Percentiles rank a stretch among this genome's conserved stretches.
These are phyloP conservation scores for Neonectria faginata DNA, from an alignment of 2,329 filamentous ascomycete genomes.

Conservation along the genomic window DNA sequence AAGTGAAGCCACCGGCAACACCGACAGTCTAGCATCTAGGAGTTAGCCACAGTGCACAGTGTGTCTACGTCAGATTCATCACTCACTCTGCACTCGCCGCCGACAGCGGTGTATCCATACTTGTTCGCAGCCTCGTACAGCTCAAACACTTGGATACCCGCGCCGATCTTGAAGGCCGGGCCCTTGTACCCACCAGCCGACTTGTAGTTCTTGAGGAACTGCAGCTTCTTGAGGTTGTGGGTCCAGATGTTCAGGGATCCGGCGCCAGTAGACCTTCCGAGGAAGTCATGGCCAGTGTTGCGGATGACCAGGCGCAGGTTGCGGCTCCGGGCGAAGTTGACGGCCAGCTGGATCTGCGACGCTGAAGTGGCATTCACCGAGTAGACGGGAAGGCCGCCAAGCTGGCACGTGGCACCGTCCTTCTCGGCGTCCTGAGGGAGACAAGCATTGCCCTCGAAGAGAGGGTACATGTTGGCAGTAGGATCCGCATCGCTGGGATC, in stretches of 20 bases:
- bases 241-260: constrained; percentile 69
- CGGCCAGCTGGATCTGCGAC: constrained; percentile 57
- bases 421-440: constrained; percentile 44
- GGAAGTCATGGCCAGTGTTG: constrained; percentile 62
- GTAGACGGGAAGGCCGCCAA: constrained; percentile 57
- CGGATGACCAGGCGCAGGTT: constrained; percentile 60
- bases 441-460: constrained; percentile 54
- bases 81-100: constrained; percentile 60
- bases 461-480: constrained; percentile 49
- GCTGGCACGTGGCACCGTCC: constrained; percentile 46
- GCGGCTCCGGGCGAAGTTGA: constrained; percentile 58
- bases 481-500: constrained; percentile 34
- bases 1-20: constrained; percentile 45
- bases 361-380: constrained; percentile 55
- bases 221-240: constrained; percentile 61
- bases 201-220: constrained; percentile 42
- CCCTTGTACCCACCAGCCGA: constrained; percentile 51
- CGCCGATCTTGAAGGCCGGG: constrained; percentile 65
- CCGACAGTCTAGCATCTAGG: constrained; percentile 40
- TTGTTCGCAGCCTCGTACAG: constrained; percentile 62
- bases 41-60: constrained; percentile 1
- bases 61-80: neutral
- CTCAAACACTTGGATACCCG: constrained; percentile 65
- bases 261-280: constrained; percentile 68
- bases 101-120: constrained; percentile 61